These are phyloP conservation scores for Vitis vinifera DNA, from an alignment of 164 flowering plant genomes.

Conservation along the genomic window ASM3070453v1 NC_081809.1:17131001-17131500, in stretches of 20 bases:
- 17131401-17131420: neutral
- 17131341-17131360: constrained; percentile 58
- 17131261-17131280: constrained; percentile 67
- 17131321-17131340: constrained; percentile 53
- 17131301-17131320: constrained; percentile 36
- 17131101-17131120: constrained; percentile 87
- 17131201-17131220: constrained; percentile 68
- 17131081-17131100: constrained; percentile 85
- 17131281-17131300: constrained; percentile 46
- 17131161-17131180: constrained; percentile 56
- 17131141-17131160: constrained; percentile 74
- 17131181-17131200: constrained; percentile 68
- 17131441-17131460: no score
- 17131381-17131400: constrained; percentile 56
- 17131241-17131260: constrained; percentile 67
- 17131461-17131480: no score
- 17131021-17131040: constrained; percentile 78
- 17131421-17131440: neutral
- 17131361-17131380: constrained; percentile 46
- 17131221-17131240: constrained; percentile 66
- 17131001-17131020: constrained; percentile 69
- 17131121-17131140: constrained; percentile 88
- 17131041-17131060: constrained; percentile 64
- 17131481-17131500: neutral
- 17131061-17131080: constrained; percentile 68